phyloP scores from a whole-genome alignment of 495 filamentous ascomycete species.

The Parmelia sp. region DNA sequence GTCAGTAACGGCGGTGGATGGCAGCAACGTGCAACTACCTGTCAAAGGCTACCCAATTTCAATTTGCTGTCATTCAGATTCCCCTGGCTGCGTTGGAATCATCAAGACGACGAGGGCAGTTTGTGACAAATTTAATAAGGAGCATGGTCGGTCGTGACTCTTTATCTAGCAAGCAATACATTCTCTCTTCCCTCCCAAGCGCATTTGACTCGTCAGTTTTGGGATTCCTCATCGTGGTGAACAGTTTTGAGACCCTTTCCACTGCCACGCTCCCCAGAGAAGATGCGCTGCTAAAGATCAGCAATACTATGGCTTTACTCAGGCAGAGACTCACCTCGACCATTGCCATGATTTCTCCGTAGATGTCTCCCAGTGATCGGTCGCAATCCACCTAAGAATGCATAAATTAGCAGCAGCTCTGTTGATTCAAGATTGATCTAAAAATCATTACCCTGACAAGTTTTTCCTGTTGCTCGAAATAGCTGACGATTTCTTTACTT shows the following conservation, averaged over 20 bases:
- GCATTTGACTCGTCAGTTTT: not conserved
- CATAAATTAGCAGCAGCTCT: not conserved
- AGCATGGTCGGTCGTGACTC: constrained; percentile 26
- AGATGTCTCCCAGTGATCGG: not conserved
- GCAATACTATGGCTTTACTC: not conserved
- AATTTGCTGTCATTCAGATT: constrained; percentile 53
- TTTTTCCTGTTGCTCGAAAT: not conserved
- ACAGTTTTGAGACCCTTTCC: not conserved
- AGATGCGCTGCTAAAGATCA: not conserved
- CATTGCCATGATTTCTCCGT: not conserved
- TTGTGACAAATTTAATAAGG: constrained; percentile 37
- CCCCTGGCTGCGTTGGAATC: constrained; percentile 46
- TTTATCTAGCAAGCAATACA: not conserved
- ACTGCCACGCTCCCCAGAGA: not conserved
- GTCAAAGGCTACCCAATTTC: constrained; percentile 43
- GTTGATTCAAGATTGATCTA: not conserved
- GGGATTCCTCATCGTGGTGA: not conserved
- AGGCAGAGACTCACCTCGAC: not conserved
- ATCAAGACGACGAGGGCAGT: constrained; percentile 41
- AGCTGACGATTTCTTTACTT: constrained; percentile 14
- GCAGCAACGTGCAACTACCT: constrained; percentile 39
- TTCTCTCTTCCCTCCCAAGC: not conserved
- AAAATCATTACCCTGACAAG: constrained; percentile 7
- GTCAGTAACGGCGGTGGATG: constrained; percentile 42
- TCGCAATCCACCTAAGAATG: constrained; percentile 10